These are phyloP conservation scores for Cerrena zonata DNA, from an alignment of 1,284 basidiomycete genomes.

Conservation along the genomic window DNA sequence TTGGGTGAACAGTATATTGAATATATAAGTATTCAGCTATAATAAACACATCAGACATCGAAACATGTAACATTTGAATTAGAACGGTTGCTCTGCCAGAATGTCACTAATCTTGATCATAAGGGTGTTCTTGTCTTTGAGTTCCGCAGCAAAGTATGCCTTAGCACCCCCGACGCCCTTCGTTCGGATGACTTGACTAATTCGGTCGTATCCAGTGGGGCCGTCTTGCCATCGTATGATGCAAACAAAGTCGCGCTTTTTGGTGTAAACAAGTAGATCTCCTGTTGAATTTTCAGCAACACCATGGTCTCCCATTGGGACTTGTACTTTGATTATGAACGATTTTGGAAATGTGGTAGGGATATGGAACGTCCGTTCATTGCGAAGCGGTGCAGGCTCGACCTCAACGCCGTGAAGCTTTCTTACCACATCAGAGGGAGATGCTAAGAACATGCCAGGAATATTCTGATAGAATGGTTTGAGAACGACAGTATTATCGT, in stretches of 20 bases:
- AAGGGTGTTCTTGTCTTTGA: slow-evolving; percentile 40
- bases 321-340: slow-evolving; percentile 51
- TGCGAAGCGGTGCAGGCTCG: slow-evolving; percentile 16
- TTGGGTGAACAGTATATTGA: too few relatives aligned
- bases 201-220: slow-evolving; percentile 33
- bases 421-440: slow-evolving; percentile 31
- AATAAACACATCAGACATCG: background rate
- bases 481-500: slow-evolving; percentile 38
- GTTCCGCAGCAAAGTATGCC: slow-evolving; percentile 51
- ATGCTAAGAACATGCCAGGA: slow-evolving; percentile 19
- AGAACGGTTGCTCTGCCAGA: slow-evolving; percentile 36
- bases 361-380: slow-evolving; percentile 22
- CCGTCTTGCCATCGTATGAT: slow-evolving; percentile 30
- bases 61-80: background rate
- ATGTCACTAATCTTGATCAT: slow-evolving; percentile 46
- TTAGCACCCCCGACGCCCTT: slow-evolving; percentile 43
- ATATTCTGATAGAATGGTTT: slow-evolving; percentile 36
- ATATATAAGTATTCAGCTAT: background rate
- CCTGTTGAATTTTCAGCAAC: slow-evolving; percentile 11
- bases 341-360: slow-evolving; percentile 30
- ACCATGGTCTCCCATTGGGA: slow-evolving; percentile 24
- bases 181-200: slow-evolving; percentile 32
- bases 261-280: slow-evolving; percentile 42
- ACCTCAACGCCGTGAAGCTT: slow-evolving; percentile 29
- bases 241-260: slow-evolving; percentile 48